Base-by-base conservation (phyloP, 2,329 filamentous ascomycete genomes). In the Colletotrichum echinochloae region DNA sequence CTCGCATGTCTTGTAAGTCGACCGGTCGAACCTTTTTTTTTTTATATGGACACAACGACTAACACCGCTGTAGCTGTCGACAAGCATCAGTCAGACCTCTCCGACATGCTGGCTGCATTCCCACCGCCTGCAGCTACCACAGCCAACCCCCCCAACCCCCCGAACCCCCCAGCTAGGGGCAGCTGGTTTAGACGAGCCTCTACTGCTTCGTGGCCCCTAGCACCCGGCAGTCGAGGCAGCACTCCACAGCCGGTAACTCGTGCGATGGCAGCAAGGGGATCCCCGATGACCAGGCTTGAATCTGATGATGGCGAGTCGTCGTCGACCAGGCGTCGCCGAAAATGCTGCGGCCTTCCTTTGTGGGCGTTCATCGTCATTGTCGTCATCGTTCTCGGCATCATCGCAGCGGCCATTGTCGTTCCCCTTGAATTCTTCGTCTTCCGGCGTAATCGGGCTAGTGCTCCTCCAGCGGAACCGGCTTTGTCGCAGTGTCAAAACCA, bases 281-380 rank as follows among this genome's bases (percentile, higher is more conserved):
- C 57, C 12, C 70, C 70, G 1, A 12, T 70, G 30, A 46, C 44
- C 23, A 62, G 64, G 7, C 52, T 70, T 16, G 62, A 70, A n/a
- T 74, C 74, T 30, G 68, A 70, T 20, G 65, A 65, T 16, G 78
- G 78, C 41, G 75, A 77, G 56, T 72, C 65, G 16, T 72, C 65
- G 16, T 72, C 72, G 7, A 80, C 78, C 60, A 83, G 82, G 71
- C 76, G 74, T 33, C 80, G 85, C 16, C 89, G 92, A 48, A 89
- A 89, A 65, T 97, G 92, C 81, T 99, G 95, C 77, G 95, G 95
- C 20, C 87, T 98, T 75, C 92, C 94, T 2, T 78, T 92, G 20
- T 97, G 94, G 90, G 88, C 87, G 0, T 95, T 97, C 77, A 81
- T 96, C 28, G 77, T 94, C 0, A 78, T 89, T 14, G 64, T 88